Evolutionary conservation across 495 filamentous ascomycete genomes (phyloP).

Genomic region (Tuber microsphaerosporum): DNA sequence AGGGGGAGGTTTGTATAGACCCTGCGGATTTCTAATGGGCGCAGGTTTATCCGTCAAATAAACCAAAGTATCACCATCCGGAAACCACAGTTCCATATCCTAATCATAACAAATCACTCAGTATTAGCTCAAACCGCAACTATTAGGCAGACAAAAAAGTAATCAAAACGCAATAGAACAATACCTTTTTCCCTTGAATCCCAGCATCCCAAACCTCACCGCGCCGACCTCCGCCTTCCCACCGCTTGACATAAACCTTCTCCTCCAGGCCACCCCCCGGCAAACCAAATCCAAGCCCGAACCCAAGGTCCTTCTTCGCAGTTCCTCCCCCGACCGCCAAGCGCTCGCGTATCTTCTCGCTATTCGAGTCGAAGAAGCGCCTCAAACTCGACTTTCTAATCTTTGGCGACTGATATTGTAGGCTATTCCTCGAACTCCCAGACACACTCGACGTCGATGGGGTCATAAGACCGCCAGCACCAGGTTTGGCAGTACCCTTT

Average conservation of each 20-base stretch:
- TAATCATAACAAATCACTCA: conserved; percentile 35
- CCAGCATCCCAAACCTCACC: conserved; percentile 36
- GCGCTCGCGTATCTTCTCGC: conserved; percentile 35
- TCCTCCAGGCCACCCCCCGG: conserved; percentile 34
- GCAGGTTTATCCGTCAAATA: conserved; percentile 47
- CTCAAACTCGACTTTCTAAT: conserved; percentile 31
- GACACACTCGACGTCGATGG: conserved; percentile 34
- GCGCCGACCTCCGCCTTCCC: conserved; percentile 36
- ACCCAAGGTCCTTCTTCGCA: conserved; percentile 17
- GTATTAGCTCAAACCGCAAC: not conserved
- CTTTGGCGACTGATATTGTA: conserved; percentile 29
- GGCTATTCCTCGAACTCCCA: conserved; percentile 31
- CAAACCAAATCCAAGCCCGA: conserved; percentile 23
- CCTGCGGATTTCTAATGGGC: conserved; percentile 30
- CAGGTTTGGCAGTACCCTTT: conserved; percentile 29
- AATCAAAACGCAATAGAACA: not conserved
- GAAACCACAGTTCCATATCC: conserved; percentile 59
- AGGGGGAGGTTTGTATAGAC: conserved; percentile 41
- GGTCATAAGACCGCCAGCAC: conserved; percentile 34
- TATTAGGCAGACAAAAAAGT: not conserved
- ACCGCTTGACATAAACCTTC: conserved; percentile 31
- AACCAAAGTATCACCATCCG: conserved; percentile 55
- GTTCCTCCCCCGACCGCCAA: conserved; percentile 23
- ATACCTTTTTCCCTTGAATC: conserved; percentile 32
- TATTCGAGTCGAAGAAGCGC: conserved; percentile 36